Conservation (phyloP, 2,329 filamentous ascomycete species). For the Claviceps spartinae region DNA sequence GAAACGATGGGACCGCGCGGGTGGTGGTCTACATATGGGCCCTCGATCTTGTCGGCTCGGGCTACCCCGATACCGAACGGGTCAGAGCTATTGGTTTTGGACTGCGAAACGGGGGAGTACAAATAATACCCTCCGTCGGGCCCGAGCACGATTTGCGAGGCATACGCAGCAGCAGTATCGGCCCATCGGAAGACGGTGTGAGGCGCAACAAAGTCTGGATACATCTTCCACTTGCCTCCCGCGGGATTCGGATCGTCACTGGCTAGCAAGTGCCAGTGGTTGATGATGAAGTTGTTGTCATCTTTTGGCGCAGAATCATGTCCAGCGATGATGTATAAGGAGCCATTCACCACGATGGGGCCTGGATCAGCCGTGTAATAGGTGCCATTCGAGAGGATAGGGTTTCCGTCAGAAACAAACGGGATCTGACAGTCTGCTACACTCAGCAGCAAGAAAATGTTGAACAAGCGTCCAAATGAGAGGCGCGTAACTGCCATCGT, state of each 20-base stretch:
- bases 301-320: background rate
- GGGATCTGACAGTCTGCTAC: background rate
- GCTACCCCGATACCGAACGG: background rate
- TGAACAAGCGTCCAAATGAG: background rate
- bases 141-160: conserved; percentile 1
- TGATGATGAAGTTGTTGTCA: background rate
- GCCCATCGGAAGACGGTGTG: background rate
- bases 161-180: background rate
- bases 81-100: background rate
- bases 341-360: background rate
- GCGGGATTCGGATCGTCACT: background rate
- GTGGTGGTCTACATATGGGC: background rate
- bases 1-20: background rate
- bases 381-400: background rate
- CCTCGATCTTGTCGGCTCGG: background rate
- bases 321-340: background rate
- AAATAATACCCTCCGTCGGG: background rate
- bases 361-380: conserved; percentile 1
- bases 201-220: background rate
- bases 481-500: background rate
- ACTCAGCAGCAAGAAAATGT: background rate
- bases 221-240: background rate
- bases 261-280: background rate
- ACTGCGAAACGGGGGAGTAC: background rate
- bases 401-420: background rate